A percentile compares a stretch with the other conserved stretches of the same genome.
phyloP scores from a whole-genome alignment of 2,329 filamentous ascomycete species.

The Fusarium anthophilum region DNA sequence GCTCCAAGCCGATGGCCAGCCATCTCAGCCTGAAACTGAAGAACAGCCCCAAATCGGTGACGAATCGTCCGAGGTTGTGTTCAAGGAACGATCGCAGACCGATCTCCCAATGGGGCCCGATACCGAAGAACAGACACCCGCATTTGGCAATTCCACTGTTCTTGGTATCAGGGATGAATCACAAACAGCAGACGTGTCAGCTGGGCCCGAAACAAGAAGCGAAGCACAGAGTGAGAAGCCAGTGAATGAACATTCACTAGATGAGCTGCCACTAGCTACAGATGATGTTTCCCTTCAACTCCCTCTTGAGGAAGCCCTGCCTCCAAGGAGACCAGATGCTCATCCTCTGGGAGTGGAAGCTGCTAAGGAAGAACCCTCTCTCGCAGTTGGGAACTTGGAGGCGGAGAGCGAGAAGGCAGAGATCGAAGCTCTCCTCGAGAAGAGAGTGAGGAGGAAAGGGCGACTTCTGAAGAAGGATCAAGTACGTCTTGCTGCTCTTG shows the following conservation, averaged over 20 bases:
- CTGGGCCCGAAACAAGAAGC: neutral
- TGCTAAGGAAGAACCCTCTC: slow-evolving; percentile 32
- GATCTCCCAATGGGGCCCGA: neutral
- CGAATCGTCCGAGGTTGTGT: neutral
- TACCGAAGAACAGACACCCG: neutral
- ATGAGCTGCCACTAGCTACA: neutral
- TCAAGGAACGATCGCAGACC: neutral
- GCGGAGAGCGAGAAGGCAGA: slow-evolving; percentile 44
- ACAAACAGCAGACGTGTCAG: neutral
- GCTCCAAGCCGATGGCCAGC: neutral
- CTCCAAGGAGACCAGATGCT: slow-evolving; percentile 44
- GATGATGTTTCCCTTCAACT: neutral
- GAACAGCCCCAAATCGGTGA: neutral
- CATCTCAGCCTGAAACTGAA: neutral
- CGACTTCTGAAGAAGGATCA: slow-evolving; percentile 38
- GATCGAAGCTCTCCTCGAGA: slow-evolving; percentile 52
- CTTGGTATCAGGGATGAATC: neutral
- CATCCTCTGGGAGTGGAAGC: slow-evolving; percentile 23
- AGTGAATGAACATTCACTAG: neutral
- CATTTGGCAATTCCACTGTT: neutral
- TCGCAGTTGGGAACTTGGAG: slow-evolving; percentile 36
- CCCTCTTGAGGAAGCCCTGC: slow-evolving; percentile 20
- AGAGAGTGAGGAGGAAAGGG: slow-evolving; percentile 45
- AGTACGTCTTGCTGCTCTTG: slow-evolving; percentile 26
- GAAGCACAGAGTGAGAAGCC: neutral